Conservation (phyloP, 2,329 filamentous ascomycete genomes). For the Hypoxylon sp. region DNA sequence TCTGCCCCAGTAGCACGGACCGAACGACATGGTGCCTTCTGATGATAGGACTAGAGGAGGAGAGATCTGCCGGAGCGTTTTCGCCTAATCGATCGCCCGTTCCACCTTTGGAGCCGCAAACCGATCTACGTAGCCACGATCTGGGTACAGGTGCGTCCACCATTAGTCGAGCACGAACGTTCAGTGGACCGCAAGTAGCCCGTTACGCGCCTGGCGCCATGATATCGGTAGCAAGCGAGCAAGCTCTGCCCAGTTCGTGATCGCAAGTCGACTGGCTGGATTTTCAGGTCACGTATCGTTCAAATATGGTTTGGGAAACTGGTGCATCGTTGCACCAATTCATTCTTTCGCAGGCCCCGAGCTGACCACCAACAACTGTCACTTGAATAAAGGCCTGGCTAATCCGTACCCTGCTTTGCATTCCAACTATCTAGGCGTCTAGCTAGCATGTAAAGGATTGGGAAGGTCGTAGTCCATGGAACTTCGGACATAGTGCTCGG, state of each 20-base stretch:
- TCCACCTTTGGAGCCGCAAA: slow-evolving; percentile 20
- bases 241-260: too few species aligned
- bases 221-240: slow-evolving; percentile 5
- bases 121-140: slow-evolving; percentile 9
- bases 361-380: too few species aligned
- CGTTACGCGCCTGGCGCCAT: slow-evolving; percentile 10
- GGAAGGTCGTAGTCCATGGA: neutral
- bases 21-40: slow-evolving; percentile 5
- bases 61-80: neutral
- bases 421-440: too few species aligned
- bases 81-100: slow-evolving; percentile 7
- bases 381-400: too few species aligned
- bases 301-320: too few species aligned
- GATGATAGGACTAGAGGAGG: neutral
- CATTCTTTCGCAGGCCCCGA: too few species aligned
- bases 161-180: slow-evolving; percentile 2
- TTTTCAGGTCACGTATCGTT: too few species aligned
- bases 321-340: too few species aligned
- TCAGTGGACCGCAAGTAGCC: neutral
- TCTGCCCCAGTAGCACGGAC: neutral
- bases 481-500: neutral
- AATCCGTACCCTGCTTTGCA: too few species aligned
- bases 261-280: too few species aligned
- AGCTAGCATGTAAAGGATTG: neutral
- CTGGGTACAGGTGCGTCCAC: too few species aligned